Evolutionary conservation across 2,329 filamentous ascomycete species (phyloP).

Genomic region (Hawksworthiomyces lignivorus): DNA sequence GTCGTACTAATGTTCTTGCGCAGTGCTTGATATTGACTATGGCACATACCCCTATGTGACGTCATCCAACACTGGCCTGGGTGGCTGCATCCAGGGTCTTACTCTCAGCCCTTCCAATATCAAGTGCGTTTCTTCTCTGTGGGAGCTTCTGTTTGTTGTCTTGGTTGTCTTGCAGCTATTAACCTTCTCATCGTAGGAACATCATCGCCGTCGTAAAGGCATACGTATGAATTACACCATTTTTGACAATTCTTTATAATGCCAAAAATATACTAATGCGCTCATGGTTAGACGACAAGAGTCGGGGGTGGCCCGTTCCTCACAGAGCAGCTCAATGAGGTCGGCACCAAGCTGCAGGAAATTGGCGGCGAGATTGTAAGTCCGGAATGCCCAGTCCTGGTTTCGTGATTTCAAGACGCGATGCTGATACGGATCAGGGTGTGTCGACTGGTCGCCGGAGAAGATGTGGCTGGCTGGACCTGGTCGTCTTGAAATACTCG

Average conservation of each 20-base stretch:
- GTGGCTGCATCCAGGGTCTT: slow-evolving; percentile 36
- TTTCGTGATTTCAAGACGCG: too few relatives aligned
- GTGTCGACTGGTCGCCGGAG: slow-evolving; percentile 47
- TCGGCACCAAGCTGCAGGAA: slow-evolving; percentile 31
- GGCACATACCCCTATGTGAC: slow-evolving; percentile 54
- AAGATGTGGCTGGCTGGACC: slow-evolving; percentile 52
- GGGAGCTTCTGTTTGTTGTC: too few relatives aligned
- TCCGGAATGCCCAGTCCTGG: too few relatives aligned
- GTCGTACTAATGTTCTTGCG: too few relatives aligned
- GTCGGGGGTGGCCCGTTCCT: slow-evolving; percentile 54
- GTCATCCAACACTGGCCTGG: slow-evolving; percentile 49
- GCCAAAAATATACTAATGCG: too few relatives aligned
- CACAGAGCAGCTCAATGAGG: slow-evolving; percentile 42
- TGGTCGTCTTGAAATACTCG: slow-evolving; percentile 61
- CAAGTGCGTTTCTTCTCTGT: neutral
- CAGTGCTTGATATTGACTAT: slow-evolving; percentile 47
- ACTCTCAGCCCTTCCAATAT: slow-evolving; percentile 12
- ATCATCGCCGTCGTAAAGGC: slow-evolving; percentile 59
- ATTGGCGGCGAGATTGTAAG: slow-evolving; percentile 15
- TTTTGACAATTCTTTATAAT: too few relatives aligned
- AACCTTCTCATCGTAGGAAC: slow-evolving; percentile 25
- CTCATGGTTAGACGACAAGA: slow-evolving; percentile 39
- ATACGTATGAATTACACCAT: slow-evolving; percentile 37
- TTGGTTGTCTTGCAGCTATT: neutral
- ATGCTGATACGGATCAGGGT: too few relatives aligned